Conservation (phyloP, 192 early-diverging fungal genomes). For the Coemansia sp. region DNA sequence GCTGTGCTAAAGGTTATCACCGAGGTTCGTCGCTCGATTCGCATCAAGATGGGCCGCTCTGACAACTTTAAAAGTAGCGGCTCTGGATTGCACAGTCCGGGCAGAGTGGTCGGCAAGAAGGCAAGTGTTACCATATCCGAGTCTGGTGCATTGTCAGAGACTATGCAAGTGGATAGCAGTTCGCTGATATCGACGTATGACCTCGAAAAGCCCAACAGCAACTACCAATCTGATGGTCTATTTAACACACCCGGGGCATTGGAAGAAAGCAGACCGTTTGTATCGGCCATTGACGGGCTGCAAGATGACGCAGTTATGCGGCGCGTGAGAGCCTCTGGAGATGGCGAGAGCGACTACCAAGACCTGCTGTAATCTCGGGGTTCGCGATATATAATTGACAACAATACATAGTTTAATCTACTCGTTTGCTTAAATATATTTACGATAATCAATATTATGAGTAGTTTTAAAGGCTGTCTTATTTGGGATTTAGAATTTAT, state of each 20-base stretch:
- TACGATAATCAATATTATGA: neutral
- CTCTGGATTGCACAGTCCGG: neutral
- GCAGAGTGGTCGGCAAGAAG: conserved; percentile 1
- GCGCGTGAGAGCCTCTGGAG: conserved; percentile 17
- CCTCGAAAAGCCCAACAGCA: neutral
- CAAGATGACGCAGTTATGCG: conserved; percentile 33
- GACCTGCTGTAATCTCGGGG: neutral
- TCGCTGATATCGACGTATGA: conserved; percentile 8
- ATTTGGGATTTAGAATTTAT: neutral
- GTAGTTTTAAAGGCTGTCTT: neutral
- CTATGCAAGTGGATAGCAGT: conserved; percentile 3
- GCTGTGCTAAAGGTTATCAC: conserved; percentile 22
- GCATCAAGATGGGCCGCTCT: neutral
- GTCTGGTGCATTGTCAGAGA: neutral
- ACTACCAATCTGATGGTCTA: neutral
- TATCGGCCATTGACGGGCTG: conserved; percentile 12
- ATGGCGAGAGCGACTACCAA: conserved; percentile 10
- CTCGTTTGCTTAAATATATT: neutral
- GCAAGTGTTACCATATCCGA: conserved; percentile 14
- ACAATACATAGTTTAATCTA: neutral
- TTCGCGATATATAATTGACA: neutral
- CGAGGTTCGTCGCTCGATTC: conserved; percentile 19
- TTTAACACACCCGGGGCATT: neutral
- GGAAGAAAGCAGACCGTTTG: conserved; percentile 17
- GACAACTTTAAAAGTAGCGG: neutral